Base-by-base conservation (phyloP, 345 rosid species). In the Pistacia vera region DNA sequence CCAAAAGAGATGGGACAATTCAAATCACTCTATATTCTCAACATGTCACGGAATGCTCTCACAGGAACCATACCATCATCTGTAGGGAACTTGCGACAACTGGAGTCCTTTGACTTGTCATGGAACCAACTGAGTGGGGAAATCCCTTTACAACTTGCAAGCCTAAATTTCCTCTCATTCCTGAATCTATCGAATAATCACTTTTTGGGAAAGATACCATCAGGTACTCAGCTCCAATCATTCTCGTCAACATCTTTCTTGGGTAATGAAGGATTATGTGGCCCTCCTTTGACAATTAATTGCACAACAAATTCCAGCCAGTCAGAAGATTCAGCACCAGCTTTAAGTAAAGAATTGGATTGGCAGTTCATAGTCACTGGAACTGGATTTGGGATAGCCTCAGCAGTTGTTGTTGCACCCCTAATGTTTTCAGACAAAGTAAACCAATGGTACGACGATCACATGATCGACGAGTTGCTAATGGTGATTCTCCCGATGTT, bases 361-460 rank as follows among this genome's bases (percentile, higher is more conserved):
- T 86, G 90, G 90, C 77, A 52, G 64, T 71, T 83, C 84, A 84
- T 89, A 72, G 14, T 81, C 44, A 82, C 70, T 0, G 93, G 93
- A 1, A 11, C 86, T 8, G 92, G 93, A 1, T 85, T 85, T 11
- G 96, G 96, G 0, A 56, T 75, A 0, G 93, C 90, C 8, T 88
- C 92, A 69, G 96, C 83, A 4, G 36, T 55, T 14, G 63, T 77
- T 7, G 74, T 88, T 77, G 89, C 85, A 5, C 88, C 88, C 2
- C 28, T 83, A 11, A 54, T 80, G n/a, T 46, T 83, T 57, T 83
- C 80, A 75, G 84, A 73, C 78, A 81, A 56, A 74, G 81, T 76
- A 25, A 76, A 64, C 28, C 44, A 61, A 63, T 81, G 83, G 76
- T 73, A 44, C 1, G 85, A 88, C 1, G 62, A 80, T 20, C 63